Evolutionary conservation across 768 basidiomycete genomes (phyloP).

Genomic region (Leucocoprinus birnbaumii): DNA sequence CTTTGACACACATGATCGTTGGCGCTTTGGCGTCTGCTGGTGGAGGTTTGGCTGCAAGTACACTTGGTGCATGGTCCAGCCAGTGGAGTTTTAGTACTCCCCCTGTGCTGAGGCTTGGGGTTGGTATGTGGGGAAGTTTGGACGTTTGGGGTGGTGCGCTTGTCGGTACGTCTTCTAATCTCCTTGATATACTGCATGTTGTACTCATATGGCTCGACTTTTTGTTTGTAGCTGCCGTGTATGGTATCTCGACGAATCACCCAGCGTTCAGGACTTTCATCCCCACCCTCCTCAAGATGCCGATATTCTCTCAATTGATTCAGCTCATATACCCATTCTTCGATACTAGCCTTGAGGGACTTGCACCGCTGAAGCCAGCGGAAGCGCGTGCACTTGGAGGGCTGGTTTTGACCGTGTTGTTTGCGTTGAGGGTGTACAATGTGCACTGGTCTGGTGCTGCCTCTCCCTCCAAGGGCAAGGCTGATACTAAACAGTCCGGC

Average conservation of each 20-base stretch:
- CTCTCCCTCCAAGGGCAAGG: neutral
- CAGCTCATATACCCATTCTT: neutral
- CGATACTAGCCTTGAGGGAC: neutral
- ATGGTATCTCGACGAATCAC: conserved; percentile 7
- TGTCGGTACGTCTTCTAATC: conserved; percentile 31
- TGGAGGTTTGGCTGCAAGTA: conserved; percentile 42
- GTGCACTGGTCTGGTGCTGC: conserved; percentile 6
- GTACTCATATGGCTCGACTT: neutral
- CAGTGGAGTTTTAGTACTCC: conserved; percentile 47
- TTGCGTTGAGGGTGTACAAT: conserved; percentile 9
- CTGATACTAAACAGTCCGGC: neutral
- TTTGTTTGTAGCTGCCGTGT: neutral
- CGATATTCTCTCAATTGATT: neutral
- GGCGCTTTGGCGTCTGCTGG: conserved; percentile 46
- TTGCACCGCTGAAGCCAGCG: neutral
- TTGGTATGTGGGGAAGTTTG: conserved; percentile 35
- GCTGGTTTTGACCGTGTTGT: neutral
- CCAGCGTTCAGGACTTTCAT: conserved; percentile 1
- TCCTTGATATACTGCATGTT: neutral
- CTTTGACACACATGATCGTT: conserved; percentile 43
- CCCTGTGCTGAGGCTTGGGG: conserved; percentile 37
- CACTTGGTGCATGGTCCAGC: conserved; percentile 39
- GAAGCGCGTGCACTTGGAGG: conserved; percentile 6
- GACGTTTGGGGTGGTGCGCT: conserved; percentile 53
- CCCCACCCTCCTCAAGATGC: neutral